These are phyloP conservation scores for Vaccinium myrtillus DNA, from an alignment of 148 eudicot species.

Conservation along the genomic window DNA sequence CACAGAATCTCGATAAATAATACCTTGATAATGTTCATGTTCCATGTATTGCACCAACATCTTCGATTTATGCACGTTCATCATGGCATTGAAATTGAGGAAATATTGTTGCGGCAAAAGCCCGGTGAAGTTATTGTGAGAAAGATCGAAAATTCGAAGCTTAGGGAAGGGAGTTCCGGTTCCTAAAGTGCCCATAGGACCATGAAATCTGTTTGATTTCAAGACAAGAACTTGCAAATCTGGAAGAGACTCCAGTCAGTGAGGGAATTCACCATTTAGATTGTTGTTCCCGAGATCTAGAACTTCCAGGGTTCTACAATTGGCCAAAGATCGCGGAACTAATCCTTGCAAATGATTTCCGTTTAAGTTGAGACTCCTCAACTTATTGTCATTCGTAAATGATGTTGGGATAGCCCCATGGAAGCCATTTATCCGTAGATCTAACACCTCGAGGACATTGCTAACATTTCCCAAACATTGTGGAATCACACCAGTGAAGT, in stretches of 20 bases:
- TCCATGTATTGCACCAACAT: not conserved
- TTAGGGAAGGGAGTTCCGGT: slow-evolving; percentile 18
- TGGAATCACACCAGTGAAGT: slow-evolving; percentile 31
- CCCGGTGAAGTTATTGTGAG: slow-evolving; percentile 41
- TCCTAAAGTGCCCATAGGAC: slow-evolving; percentile 17
- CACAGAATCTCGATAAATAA: slow-evolving; percentile 4
- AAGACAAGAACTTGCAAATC: slow-evolving; percentile 36
- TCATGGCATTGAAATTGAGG: slow-evolving; percentile 23
- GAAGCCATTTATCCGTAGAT: slow-evolving; percentile 18
- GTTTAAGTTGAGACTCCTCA: slow-evolving; percentile 16
- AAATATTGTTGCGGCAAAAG: slow-evolving; percentile 12
- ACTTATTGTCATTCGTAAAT: not conserved
- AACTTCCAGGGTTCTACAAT: slow-evolving; percentile 29
- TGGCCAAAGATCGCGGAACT: slow-evolving; percentile 31
- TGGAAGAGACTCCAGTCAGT: slow-evolving; percentile 22
- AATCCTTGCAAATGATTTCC: slow-evolving; percentile 30
- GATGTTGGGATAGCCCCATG: slow-evolving; percentile 19
- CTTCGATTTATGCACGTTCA: not conserved
- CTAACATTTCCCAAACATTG: slow-evolving; percentile 10
- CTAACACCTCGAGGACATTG: slow-evolving; percentile 9
- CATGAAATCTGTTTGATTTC: slow-evolving; percentile 34
- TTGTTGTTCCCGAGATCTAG: slow-evolving; percentile 45
- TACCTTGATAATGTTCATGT: accelerated
- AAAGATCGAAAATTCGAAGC: slow-evolving; percentile 53
- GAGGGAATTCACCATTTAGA: slow-evolving; percentile 32